Percentiles rank a stretch among this genome's conserved stretches.
phyloP scores from a whole-genome alignment of 2,329 filamentous ascomycete genomes.

The Aspergillus hortae region DNA sequence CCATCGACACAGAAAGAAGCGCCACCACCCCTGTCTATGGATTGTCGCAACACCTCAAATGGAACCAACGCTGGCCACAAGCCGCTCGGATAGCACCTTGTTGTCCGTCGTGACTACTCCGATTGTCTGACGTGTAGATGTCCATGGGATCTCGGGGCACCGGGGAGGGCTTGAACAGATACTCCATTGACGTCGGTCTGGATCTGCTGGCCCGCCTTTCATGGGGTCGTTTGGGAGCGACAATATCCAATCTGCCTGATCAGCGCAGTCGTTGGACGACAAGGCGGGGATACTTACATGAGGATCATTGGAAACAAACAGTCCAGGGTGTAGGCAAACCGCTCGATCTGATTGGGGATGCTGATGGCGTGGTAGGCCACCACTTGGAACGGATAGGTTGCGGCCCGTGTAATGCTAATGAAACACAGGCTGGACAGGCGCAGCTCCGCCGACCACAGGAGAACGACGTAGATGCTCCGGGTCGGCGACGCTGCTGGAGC shows the following conservation, averaged over 20 bases:
- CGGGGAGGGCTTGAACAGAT: background rate
- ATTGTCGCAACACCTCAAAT: no score
- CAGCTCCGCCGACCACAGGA: slow-evolving; percentile 6
- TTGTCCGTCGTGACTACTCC: no score
- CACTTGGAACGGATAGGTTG: slow-evolving; percentile 7
- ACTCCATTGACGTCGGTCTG: background rate
- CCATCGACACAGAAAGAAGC: no score
- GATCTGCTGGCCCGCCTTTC: background rate
- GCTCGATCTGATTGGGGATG: slow-evolving; percentile 6
- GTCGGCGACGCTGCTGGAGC: background rate
- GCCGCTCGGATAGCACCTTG: no score
- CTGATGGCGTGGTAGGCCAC: slow-evolving; percentile 5
- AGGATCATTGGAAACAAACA: slow-evolving; percentile 9
- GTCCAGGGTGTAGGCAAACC: slow-evolving; percentile 9
- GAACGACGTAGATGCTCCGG: slow-evolving; percentile 4
- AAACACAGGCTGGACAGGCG: slow-evolving; percentile 9
- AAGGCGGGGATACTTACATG: slow-evolving; percentile 1
- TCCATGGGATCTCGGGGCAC: background rate
- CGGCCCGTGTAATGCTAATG: slow-evolving; percentile 10
- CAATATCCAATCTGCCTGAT: background rate
- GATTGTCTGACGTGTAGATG: no score
- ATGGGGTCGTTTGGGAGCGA: background rate
- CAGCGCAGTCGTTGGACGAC: background rate
- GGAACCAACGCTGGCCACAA: no score
- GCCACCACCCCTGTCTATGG: no score